Base-by-base conservation (phyloP, 306 rosid species). In the Pyrus betulifolia region DNA sequence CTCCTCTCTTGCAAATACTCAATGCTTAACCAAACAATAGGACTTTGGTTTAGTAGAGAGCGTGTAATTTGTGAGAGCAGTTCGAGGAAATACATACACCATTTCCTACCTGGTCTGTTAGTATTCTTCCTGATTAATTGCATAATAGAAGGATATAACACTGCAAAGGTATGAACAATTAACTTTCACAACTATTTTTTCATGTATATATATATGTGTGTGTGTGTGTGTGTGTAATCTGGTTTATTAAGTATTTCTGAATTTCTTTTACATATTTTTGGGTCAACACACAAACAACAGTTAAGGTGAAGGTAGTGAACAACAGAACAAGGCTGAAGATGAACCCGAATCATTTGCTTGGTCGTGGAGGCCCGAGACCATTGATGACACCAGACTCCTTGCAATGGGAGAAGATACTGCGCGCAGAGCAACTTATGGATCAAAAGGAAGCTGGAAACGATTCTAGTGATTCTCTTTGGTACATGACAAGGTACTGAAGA, bases 31-130 rank as follows among this genome's bases (percentile, higher is more conserved):
- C 42, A 7, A 38, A 38, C 42, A 38, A 38, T 38, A 7, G 42
- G 42, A 38, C 9, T 7, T 38, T 38, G 9, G 42, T 38, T 38
- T 1, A 38, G 9, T 38, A 38, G 10, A 38, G 42, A 38, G 42
- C 9, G 42, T 7, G 9, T 38, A 35, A 35, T 6, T 35, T 35
- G 42, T 35, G 42, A 35, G 42, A 35, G 42, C 42, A 35, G 42
- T 35, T 35, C 9, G 42, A 35, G 42, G 82, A 57, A 84, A 67
- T 0, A 54, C 45, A 11, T 77, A 68, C 25, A 10, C 31, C 3
- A 70, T 87, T 65, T 65, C 94, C 94, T 4, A 90, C 94, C n/a
- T 89, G 91, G 90, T 89, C 91, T 45, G 91, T 89, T 22, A 82
- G 81, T 49, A 76, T 89, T 81, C 90, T 89, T 28, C 90, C 90